phyloP scores from a whole-genome alignment of 176 grass and related monocot genomes.

The Ensete ventricosum region DNA sequence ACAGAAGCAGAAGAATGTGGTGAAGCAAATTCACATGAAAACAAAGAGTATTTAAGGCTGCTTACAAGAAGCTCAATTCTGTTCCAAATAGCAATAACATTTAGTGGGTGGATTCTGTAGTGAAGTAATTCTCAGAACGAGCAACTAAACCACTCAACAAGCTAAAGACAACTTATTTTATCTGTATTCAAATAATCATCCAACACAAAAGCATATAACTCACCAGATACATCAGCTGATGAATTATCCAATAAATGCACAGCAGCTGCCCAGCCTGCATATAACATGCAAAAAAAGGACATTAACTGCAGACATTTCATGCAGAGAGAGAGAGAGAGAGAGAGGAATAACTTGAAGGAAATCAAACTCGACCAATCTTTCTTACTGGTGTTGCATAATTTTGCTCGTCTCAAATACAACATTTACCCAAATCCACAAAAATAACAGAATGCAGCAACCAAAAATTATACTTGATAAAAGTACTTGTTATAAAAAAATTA shows the following conservation, averaged over 20 bases:
- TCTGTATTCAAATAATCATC: neutral
- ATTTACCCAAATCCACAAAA: neutral
- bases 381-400: no score
- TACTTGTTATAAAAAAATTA: neutral
- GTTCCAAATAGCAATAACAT: no score
- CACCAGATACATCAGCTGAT: slow-evolving; percentile 26
- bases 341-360: neutral
- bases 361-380: neutral
- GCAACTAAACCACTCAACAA: no score
- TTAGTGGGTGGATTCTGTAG: no score
- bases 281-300: neutral
- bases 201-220: neutral
- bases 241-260: slow-evolving; percentile 31
- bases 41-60: no score
- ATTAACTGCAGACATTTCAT: neutral
- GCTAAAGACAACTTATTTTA: no score
- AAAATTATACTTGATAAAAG: neutral
- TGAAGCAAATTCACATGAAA: no score
- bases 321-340: neutral
- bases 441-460: neutral
- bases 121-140: no score
- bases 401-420: no score
- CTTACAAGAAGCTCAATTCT: no score
- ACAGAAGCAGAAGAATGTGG: no score
- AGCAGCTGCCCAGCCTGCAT: slow-evolving; percentile 29